Evolutionary conservation across 768 basidiomycete genomes (phyloP).

Genomic region (Boletus rufocinnamomeus): DNA sequence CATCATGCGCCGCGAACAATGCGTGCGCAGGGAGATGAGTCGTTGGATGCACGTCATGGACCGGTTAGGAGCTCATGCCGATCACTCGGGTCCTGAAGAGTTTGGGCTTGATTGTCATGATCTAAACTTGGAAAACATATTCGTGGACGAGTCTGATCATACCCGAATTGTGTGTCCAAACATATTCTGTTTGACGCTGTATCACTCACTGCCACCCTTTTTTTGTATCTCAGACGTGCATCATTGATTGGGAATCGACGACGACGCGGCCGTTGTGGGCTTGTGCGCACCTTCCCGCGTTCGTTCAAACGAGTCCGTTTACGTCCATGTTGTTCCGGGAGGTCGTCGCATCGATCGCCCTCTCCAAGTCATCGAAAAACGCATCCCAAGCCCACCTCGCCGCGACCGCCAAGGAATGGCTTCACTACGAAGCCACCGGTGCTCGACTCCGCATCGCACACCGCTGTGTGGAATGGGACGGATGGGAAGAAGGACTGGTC

Average conservation of each 20-base stretch:
- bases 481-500: slow-evolving; percentile 86
- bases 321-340: slow-evolving; percentile 70
- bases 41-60: slow-evolving; percentile 74
- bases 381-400: slow-evolving; percentile 36
- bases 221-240: slow-evolving; percentile 58
- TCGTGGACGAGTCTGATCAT: slow-evolving; percentile 70
- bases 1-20: slow-evolving; percentile 60
- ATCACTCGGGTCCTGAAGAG: slow-evolving; percentile 46
- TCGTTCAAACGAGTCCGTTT: slow-evolving; percentile 77
- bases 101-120: slow-evolving; percentile 87
- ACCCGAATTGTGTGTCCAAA: slow-evolving; percentile 63
- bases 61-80: slow-evolving; percentile 41
- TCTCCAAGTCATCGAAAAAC: slow-evolving; percentile 24
- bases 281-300: slow-evolving; percentile 78
- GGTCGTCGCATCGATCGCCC: slow-evolving; percentile 52
- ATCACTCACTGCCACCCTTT: background rate
- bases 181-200: background rate
- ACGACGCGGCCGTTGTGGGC: slow-evolving; percentile 85
- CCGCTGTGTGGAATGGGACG: slow-evolving; percentile 85
- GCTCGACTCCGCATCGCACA: slow-evolving; percentile 73
- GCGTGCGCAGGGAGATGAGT: slow-evolving; percentile 67
- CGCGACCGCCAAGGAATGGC: slow-evolving; percentile 65
- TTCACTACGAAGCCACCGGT: slow-evolving; percentile 68
- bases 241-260: slow-evolving; percentile 93
- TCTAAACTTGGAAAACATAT: slow-evolving; percentile 80